Percentiles rank a stretch among this genome's conserved stretches.
phyloP scores from a whole-genome alignment of 1,284 basidiomycete genomes.

The Cryptococcus sp. region DNA sequence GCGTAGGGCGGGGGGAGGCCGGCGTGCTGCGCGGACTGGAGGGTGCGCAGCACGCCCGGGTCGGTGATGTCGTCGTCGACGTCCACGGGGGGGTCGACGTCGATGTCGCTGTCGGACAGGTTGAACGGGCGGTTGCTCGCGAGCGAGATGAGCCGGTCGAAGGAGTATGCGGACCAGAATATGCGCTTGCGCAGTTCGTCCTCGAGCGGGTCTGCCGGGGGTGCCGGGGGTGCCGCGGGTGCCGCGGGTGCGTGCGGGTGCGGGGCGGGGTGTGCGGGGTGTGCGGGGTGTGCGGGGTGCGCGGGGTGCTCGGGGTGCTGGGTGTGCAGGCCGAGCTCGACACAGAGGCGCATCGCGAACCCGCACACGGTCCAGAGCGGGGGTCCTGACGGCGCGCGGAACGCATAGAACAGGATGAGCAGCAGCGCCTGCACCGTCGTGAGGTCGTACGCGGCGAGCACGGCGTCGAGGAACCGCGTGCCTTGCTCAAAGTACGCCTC shows the following conservation, averaged over 20 bases:
- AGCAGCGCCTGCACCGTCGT: constrained; percentile 14
- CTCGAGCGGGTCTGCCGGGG: background rate
- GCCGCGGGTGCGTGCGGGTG: too few species aligned
- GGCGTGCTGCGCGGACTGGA: background rate
- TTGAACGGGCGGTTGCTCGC: constrained; percentile 12
- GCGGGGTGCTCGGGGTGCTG: too few species aligned
- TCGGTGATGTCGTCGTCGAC: constrained; percentile 4
- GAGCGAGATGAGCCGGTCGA: constrained; percentile 17
- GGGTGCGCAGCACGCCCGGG: background rate
- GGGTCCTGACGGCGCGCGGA: constrained; percentile 16
- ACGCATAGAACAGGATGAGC: constrained; percentile 16
- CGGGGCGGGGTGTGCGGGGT: too few species aligned
- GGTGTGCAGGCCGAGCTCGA: constrained; percentile 13
- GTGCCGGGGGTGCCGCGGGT: too few species aligned
- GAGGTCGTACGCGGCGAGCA: constrained; percentile 11
- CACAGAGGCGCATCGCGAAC: constrained; percentile 15
- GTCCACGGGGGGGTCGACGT: constrained; percentile 11
- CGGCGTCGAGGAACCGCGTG: constrained; percentile 8
- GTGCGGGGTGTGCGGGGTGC: too few species aligned
- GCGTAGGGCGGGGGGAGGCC: background rate
- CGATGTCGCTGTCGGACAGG: constrained; percentile 12
- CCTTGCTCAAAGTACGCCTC: constrained; percentile 19
- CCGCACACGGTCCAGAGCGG: constrained; percentile 15
- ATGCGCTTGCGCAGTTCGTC: constrained; percentile 10
- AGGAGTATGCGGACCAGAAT: constrained; percentile 18